phyloP scores from a whole-genome alignment of 2,329 filamentous ascomycete species.

The Polychaeton citri region DNA sequence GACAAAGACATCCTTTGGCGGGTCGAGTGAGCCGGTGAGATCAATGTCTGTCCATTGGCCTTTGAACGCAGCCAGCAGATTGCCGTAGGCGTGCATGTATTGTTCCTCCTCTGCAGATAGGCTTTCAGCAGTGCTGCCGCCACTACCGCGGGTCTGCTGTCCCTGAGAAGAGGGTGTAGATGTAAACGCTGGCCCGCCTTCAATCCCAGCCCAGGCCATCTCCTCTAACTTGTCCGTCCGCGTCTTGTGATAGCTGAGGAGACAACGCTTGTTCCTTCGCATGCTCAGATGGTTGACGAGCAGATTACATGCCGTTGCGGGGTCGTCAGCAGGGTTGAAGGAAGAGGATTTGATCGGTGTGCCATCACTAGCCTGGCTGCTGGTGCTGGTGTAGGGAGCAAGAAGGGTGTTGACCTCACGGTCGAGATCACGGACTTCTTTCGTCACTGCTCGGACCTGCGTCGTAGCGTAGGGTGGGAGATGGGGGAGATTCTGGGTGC shows the following conservation, averaged over 20 bases:
- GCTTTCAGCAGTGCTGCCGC: slow-evolving; percentile 48
- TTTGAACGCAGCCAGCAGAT: slow-evolving; percentile 90
- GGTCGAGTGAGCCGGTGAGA: slow-evolving; percentile 82
- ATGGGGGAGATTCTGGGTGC: slow-evolving; percentile 72
- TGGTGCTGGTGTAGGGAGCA: slow-evolving; percentile 55
- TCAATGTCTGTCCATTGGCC: slow-evolving; percentile 98
- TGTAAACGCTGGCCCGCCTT: slow-evolving; percentile 49
- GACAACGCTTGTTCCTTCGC: slow-evolving; percentile 88
- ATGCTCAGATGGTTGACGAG: slow-evolving; percentile 91
- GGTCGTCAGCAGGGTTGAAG: slow-evolving; percentile 74
- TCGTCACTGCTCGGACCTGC: slow-evolving; percentile 70
- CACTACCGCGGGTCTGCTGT: slow-evolving; percentile 21
- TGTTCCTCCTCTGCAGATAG: slow-evolving; percentile 94
- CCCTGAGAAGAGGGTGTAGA: neutral
- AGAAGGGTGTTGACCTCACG: slow-evolving; percentile 70
- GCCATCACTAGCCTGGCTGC: slow-evolving; percentile 14
- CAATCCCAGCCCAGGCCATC: slow-evolving; percentile 80
- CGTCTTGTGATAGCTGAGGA: slow-evolving; percentile 86
- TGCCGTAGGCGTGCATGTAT: slow-evolving; percentile 82
- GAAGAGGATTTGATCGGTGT: slow-evolving; percentile 42
- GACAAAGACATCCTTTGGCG: slow-evolving; percentile 90
- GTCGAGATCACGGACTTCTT: slow-evolving; percentile 87
- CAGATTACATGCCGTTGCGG: slow-evolving; percentile 72
- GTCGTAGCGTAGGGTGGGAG: slow-evolving; percentile 89
- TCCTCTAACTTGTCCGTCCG: slow-evolving; percentile 85